Conservation (phyloP, 768 basidiomycete species). For the Antrodiella citrinella region DNA sequence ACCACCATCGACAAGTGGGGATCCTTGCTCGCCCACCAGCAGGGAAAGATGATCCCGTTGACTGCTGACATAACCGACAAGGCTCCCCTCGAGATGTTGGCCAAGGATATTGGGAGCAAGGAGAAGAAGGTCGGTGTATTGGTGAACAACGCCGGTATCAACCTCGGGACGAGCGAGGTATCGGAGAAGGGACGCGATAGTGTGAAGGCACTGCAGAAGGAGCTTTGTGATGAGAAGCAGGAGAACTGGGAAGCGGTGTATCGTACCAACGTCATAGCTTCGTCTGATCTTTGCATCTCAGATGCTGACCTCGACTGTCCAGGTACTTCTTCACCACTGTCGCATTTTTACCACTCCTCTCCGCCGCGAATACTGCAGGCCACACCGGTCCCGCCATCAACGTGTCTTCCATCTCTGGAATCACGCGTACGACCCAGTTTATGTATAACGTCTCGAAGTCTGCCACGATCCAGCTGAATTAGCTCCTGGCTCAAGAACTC, state of each 20-base stretch:
- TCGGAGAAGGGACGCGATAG: conserved; percentile 24
- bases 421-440: conserved; percentile 33
- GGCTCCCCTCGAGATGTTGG: conserved; percentile 19
- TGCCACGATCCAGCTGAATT: conserved; percentile 27
- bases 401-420: conserved; percentile 33
- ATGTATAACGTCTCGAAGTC: conserved; percentile 37
- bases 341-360: conserved; percentile 37
- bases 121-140: conserved; percentile 26
- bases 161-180: conserved; percentile 14
- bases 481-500: conserved; percentile 29
- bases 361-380: conserved; percentile 22
- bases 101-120: conserved; percentile 16
- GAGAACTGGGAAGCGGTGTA: conserved; percentile 25
- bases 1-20: conserved; percentile 21
- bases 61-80: conserved; percentile 22
- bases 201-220: conserved; percentile 17
- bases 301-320: not conserved
- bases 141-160: conserved; percentile 28
- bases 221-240: conserved; percentile 23
- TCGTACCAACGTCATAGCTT: conserved; percentile 26
- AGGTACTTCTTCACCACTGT: conserved; percentile 35
- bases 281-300: conserved; percentile 2
- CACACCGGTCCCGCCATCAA: conserved; percentile 34
- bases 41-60: conserved; percentile 23
- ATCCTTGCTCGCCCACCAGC: conserved; percentile 17